Base-by-base conservation (phyloP, 305 asterid genomes). In the Rubia peregrina region DNA sequence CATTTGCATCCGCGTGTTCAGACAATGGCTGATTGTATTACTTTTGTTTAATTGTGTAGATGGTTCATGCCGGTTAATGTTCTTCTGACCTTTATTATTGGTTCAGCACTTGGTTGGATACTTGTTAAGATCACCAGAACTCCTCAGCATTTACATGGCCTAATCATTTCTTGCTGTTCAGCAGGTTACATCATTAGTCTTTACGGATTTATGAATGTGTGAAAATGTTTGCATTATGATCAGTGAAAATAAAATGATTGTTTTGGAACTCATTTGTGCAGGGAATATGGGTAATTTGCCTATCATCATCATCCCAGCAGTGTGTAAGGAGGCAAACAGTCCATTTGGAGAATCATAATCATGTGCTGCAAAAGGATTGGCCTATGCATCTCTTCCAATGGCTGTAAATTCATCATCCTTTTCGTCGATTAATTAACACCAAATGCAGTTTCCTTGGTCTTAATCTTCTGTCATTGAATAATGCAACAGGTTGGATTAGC, bases 161-260 rank as follows among this genome's bases (percentile, higher is more conserved):
- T 82, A 44, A 82, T 80, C 16, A 82, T 82, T 65, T 79, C 84
- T 76, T 82, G 86, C 76, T 82, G 86, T 43, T 82, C 86, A 0
- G 82, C 84, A 77, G 86, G 86, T 82, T 70, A 40, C 9, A 17
- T 19, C 1, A 26, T 13, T 51, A 33, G 49, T 44, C 10, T 44
- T 67, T n/a, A 22, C 40, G 13, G 57, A 10, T 12, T 44, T 44
- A 3, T 44, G 3, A 44, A 7, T 44, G 13, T 44, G 49, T 44
- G 5, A 48, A 13, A 48, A 51, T 3, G 8, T 14, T 16, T 16
- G 59, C 59, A 16, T 51, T 1, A 51, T 51, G 11, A 51, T 14
- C 49, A 44, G 5, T 44, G 49, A 44, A 44, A 44, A 33, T 2
- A 5, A 24, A 46, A 17, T 38, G 2, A 49, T 33, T 36, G 7